These are phyloP conservation scores for Colletotrichum sp. DNA, from an alignment of 2,329 filamentous ascomycete species.

Conservation along the genomic window DNA sequence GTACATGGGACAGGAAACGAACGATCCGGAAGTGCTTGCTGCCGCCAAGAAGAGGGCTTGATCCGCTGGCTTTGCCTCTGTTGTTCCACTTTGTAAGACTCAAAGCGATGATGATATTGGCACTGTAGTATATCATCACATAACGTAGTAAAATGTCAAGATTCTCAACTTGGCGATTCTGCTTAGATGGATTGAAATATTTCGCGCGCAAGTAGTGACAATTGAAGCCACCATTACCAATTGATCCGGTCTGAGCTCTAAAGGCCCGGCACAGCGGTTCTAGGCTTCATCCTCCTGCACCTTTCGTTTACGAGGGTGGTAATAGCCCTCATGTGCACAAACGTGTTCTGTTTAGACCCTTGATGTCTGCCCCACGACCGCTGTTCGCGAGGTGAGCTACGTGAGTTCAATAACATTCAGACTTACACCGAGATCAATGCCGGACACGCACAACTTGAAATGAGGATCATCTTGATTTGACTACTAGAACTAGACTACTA, in stretches of 20 bases:
- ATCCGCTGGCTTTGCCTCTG: not conserved
- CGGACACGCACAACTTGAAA: rapidly evolving
- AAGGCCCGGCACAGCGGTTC: not conserved
- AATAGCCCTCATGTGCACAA: not conserved
- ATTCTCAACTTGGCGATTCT: not conserved
- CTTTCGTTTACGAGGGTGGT: not conserved
- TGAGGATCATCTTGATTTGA: not conserved
- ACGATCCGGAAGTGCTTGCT: not conserved
- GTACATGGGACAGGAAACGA: not conserved
- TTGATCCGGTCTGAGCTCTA: not conserved
- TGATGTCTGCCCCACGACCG: not conserved
- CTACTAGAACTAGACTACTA: not conserved
- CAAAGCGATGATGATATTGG: not conserved
- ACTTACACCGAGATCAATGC: not conserved
- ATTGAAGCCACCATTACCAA: not conserved
- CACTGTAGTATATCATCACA: not conserved
- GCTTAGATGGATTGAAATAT: not conserved
- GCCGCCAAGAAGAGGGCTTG: not conserved
- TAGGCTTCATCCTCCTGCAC: not conserved
- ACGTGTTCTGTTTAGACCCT: rapidly evolving
- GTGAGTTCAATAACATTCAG: not conserved
- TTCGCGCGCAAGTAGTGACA: not conserved
- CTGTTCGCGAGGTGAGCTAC: not conserved
- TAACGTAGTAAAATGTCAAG: not conserved
- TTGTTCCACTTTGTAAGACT: not conserved